Conservation (phyloP, 768 basidiomycete genomes). For the Boletus coccyginus region DNA sequence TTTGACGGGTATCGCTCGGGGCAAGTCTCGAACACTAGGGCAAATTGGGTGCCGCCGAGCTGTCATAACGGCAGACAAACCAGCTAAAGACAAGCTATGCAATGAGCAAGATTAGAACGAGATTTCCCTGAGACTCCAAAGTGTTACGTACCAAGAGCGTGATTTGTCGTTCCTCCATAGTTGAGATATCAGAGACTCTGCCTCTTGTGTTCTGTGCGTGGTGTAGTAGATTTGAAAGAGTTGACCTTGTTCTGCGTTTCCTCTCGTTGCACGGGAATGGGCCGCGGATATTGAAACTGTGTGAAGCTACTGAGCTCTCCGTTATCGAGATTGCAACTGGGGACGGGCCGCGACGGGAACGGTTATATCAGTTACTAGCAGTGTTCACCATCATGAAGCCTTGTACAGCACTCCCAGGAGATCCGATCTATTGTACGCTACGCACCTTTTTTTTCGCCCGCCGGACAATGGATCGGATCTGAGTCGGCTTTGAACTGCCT, state of each 20-base stretch:
- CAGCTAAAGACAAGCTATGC: background rate
- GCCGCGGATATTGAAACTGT: conserved; percentile 9
- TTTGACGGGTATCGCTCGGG: background rate
- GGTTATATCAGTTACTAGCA: conserved; percentile 6
- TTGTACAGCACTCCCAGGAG: conserved; percentile 2
- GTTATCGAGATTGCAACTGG: conserved; percentile 1
- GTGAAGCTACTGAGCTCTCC: background rate
- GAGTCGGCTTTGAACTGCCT: background rate
- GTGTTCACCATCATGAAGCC: background rate
- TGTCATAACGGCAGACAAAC: conserved; percentile 8
- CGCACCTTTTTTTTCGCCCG: conserved; percentile 4
- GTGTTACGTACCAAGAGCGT: background rate
- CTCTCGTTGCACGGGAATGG: background rate
- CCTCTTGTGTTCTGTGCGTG: background rate
- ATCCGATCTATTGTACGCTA: conserved; percentile 14
- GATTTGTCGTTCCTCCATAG: background rate
- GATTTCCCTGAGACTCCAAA: background rate
- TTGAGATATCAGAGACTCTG: background rate
- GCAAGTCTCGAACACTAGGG: background rate
- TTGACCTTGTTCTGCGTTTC: background rate
- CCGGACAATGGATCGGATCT: conserved; percentile 13
- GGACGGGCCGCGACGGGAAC: conserved; percentile 20
- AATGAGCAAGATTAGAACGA: background rate
- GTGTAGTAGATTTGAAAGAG: background rate
- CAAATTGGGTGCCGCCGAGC: background rate